Evolutionary conservation across 2,329 filamentous ascomycete genomes (phyloP), one percentile per base, ranked within the genome.

Genomic region (Aspergillus neotritici): DNA sequence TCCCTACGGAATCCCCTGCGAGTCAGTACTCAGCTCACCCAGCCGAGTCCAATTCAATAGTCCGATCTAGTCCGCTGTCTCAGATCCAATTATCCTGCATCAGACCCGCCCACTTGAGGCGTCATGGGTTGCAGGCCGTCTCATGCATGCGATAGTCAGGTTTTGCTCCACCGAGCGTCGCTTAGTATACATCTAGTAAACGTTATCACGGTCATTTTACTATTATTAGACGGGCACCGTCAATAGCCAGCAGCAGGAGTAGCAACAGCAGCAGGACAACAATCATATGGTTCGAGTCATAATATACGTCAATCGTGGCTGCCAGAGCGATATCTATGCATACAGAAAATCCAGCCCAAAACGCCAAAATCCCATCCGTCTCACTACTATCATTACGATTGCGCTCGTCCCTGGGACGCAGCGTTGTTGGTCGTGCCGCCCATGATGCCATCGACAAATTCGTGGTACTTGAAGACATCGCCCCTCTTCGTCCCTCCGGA

Each of bases 381-480:
- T n/a, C n/a, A n/a, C n/a, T n/a, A 4, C 29, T 37, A 43, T 41
- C 25, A 33, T 48, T 41, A 44, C 33, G 40, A 15, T 36, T 59
- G 56, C 5, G 45, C 51, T 30, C 48, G 50, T 39, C 46, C 49
- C 45, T 56, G 60, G 16, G 33, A 47, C 40, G 54, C 56, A 12
- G 49, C 62, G 42, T 58, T 63, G 31, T 64, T 61, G 10, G 13
- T 28, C n/a, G 54, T 43, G 6, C 76, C 73, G 2, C 82, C 82
- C 54, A 78, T 74, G 38, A 86, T 71, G 17, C 78, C 83, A 50
- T 75, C 78, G 50, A 97, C 87, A 69, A 97, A 97, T 46, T 98
- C 93, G 49, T 87, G 82, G 63, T 97, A 98, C 58, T 83, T 80
- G 67, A 98, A 97, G 1, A 97, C 89, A 47, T 97, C 91, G 1